Base-by-base conservation (phyloP, 2,329 filamentous ascomycete genomes). In the Neofusicoccum cordaticola region DNA sequence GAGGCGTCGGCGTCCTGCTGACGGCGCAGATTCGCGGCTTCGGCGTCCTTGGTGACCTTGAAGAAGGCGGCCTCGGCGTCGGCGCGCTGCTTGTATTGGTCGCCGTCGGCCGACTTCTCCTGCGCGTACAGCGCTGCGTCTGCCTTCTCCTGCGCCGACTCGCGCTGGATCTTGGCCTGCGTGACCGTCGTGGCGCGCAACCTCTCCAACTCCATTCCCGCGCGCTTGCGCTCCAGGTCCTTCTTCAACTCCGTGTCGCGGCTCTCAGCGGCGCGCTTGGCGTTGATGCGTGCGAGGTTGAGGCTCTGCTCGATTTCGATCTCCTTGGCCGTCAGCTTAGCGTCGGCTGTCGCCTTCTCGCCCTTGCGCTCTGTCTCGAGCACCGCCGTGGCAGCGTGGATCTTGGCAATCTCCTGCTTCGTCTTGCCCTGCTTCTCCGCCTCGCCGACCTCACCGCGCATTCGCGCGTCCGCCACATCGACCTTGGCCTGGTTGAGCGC, bases 361-460 rank as follows among this genome's bases (percentile, higher is more conserved):
- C 90, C 88, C 73, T 94, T 92, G 57, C 91, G 88, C 74, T 94
- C 88, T 0, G 92, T 95, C 80, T 94, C 92, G 66, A 91, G 85
- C 1, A 95, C 90, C 1, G 91, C 91, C 0, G 92, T 96, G 70
- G 92, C 88, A 68, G 92, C 91, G 75, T 93, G 87, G 79, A 96
- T 96, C 81, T 93, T 94, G 70, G 91, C 91, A 47, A 96, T 90
- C 72, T 93, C 90, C 63, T 93, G 90, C 74, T 95, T 92, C 67
- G 93, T 90, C 71, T 91, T 85, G 68, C 92, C 92, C 72, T 88
- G 86, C 71, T 91, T 90, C 74, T 92, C 84, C 27, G 91, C 88
- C 76, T 95, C 91, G 65, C 90, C 90, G 13, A 92, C 88, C 69
- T 89, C 89, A 71, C 90, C 90, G 58, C 83, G 83, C 70, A 86